Base-by-base conservation (phyloP, 2,329 filamentous ascomycete species). In the Rhytidhysteron rufulum region DNA sequence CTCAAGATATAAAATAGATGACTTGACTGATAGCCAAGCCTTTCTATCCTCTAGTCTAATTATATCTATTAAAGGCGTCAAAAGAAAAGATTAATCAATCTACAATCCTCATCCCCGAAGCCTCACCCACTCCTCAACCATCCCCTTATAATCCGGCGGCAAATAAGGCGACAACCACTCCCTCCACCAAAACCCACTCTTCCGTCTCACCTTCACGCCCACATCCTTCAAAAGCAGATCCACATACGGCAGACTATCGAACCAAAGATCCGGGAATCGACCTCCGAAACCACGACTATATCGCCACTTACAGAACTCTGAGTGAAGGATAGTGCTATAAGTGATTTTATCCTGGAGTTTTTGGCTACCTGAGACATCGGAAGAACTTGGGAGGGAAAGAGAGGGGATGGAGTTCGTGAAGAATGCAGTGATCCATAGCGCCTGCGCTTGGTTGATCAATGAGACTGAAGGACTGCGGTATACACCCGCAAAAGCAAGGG, bases 371-470 rank as follows among this genome's bases (percentile, higher is more conserved):
- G n/a, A n/a, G n/a, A n/a, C n/a, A n/a, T n/a, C n/a, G n/a, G n/a
- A n/a, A n/a, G 29, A 27, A 18, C 20, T 19, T 20, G 18, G 11
- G 5, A 19, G 19, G 44, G 42, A 58, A 45, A 43, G 39, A 7
- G 15, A 10, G 1, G 35, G 25, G 9, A 85, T 60, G 20, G 69
- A 60, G 16, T 69, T 67, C 39, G 73, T 69, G 22, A 90, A 75
- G 56, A 80, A 88, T 0, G 85, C 83, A 0, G 73, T 71, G 22
- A 84, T 67, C 68, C 68, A 71, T 1, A 70, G 57, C 1, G 56
- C 66, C 50, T 71, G 66, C 0, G 60, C 48, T 10, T 62, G 54
- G 3, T 65, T 62, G 33, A 62, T 59, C 11, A 61, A 55, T 1
- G 62, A 55, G 0, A 65, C 68, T 3, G 58, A 56, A 18, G 66